Percentiles rank a stretch among this genome's conserved stretches.
Evolutionary conservation across 2,329 filamentous ascomycete species (phyloP).

Genomic region (Lachnellula suecica): DNA sequence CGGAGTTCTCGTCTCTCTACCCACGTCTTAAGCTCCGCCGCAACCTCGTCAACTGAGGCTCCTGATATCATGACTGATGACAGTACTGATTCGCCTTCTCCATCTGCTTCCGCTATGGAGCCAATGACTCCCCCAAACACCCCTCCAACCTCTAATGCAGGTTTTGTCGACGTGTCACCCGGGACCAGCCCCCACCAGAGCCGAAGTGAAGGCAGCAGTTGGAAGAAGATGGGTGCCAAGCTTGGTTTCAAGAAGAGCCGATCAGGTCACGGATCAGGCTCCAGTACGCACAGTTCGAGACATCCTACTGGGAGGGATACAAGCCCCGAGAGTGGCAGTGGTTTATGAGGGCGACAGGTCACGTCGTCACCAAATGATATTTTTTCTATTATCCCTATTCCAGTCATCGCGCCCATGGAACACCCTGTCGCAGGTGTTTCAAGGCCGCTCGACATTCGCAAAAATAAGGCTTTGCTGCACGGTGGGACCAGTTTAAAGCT

Average conservation of each 20-base stretch:
- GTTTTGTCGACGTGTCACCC: conserved; percentile 25
- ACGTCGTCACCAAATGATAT: conserved; percentile 45
- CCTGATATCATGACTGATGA: conserved; percentile 62
- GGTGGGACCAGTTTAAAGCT: conserved; percentile 30
- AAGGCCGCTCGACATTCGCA: conserved; percentile 16
- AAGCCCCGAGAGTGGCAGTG: conserved; percentile 35
- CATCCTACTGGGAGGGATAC: conserved; percentile 35
- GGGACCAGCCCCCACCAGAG: conserved; percentile 23
- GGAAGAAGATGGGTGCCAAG: conserved; percentile 65
- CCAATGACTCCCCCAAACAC: conserved; percentile 75
- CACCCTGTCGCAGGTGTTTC: conserved; percentile 23
- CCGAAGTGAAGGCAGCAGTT: conserved; percentile 44
- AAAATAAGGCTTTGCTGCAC: conserved; percentile 22
- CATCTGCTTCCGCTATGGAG: conserved; percentile 47
- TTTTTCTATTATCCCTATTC: conserved; percentile 30
- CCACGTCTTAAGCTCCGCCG: conserved; percentile 34
- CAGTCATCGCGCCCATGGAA: conserved; percentile 28
- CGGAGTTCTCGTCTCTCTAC: conserved; percentile 26
- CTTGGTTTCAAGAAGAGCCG: conserved; percentile 56
- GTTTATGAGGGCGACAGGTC: conserved; percentile 60
- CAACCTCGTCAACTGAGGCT: conserved; percentile 45
- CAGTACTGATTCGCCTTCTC: conserved; percentile 59
- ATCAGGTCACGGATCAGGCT: conserved; percentile 44
- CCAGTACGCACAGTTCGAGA: conserved; percentile 37
- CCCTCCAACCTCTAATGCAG: conserved; percentile 58